These are phyloP conservation scores for Linanthus parryae DNA, from an alignment of 148 eudicot genomes.

Conservation along the genomic window DNA sequence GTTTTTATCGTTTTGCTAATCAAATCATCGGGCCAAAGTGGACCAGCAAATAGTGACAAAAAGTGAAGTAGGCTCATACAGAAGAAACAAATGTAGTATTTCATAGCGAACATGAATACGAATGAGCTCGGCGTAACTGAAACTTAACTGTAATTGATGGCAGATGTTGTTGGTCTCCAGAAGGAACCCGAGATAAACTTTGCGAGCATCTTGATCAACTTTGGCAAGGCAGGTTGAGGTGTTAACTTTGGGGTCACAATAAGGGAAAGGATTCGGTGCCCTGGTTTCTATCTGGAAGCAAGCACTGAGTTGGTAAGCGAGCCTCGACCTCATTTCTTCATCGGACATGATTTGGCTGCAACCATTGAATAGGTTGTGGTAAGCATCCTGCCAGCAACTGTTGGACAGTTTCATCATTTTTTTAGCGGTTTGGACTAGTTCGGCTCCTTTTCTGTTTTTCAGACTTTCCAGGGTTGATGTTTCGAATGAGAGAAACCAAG, in stretches of 20 bases:
- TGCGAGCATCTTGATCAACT: conserved; percentile 44
- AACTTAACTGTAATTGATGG: conserved; percentile 67
- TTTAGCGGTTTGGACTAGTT: conserved; percentile 40
- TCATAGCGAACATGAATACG: background rate
- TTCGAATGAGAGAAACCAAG: no score
- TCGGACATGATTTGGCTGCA: conserved; percentile 56
- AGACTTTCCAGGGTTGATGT: conserved; percentile 37
- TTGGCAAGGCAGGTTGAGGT: conserved; percentile 46
- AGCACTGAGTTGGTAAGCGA: conserved; percentile 78
- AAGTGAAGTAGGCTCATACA: no score
- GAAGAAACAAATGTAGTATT: background rate
- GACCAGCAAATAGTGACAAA: no score
- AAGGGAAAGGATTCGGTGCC: conserved; percentile 42
- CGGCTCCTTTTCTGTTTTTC: conserved; percentile 33
- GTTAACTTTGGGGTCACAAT: conserved; percentile 34
- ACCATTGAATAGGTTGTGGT: conserved; percentile 41
- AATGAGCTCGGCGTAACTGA: background rate
- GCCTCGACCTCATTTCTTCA: conserved; percentile 43
- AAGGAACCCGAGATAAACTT: conserved; percentile 49
- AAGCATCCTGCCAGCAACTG: conserved; percentile 59
- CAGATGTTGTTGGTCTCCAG: conserved; percentile 64
- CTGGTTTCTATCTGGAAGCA: conserved; percentile 75
- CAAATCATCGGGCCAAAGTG: no score
- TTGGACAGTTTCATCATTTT: conserved; percentile 27
- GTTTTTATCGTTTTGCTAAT: no score